Percentiles rank a stretch among this genome's conserved stretches.
phyloP scores from a whole-genome alignment of 2,329 filamentous ascomycete species.

The Trichoderma aggressivum region DNA sequence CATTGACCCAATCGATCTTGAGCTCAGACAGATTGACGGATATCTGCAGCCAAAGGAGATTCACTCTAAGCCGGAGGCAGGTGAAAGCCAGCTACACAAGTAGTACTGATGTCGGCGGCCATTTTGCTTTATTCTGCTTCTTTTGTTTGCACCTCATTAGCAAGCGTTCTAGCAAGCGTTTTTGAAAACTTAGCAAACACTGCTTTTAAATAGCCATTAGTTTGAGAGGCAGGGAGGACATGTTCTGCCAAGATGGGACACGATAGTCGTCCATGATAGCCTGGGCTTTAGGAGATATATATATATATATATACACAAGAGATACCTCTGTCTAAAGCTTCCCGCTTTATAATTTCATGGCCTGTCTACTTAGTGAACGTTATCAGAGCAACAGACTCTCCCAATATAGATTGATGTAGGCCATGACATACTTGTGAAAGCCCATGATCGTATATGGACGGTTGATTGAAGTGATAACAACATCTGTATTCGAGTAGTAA shows the following conservation, averaged over 20 bases:
- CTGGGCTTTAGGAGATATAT: neutral
- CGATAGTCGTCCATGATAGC: neutral
- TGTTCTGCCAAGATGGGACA: neutral
- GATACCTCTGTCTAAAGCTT: neutral
- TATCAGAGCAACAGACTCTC: neutral
- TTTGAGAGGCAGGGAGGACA: neutral
- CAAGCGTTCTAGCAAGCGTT: neutral
- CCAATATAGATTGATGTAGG: neutral
- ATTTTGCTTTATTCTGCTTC: neutral
- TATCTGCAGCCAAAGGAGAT: neutral
- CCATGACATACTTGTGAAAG: neutral
- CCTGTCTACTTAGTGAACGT: neutral
- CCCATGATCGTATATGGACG: neutral
- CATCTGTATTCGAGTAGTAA: neutral
- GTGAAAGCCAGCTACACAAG: constrained; percentile 21
- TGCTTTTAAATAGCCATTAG: neutral
- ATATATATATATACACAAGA: neutral
- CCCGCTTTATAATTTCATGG: neutral
- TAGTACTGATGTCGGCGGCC: constrained; percentile 1
- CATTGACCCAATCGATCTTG: constrained; percentile 31
- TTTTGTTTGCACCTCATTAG: neutral
- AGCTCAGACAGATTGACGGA: constrained; percentile 31
- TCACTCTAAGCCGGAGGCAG: neutral
- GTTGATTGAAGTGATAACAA: neutral
- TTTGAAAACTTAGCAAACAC: neutral